Conservation (phyloP, 805 yeast genomes). For the Cyberlindnera bimundalis region DNA sequence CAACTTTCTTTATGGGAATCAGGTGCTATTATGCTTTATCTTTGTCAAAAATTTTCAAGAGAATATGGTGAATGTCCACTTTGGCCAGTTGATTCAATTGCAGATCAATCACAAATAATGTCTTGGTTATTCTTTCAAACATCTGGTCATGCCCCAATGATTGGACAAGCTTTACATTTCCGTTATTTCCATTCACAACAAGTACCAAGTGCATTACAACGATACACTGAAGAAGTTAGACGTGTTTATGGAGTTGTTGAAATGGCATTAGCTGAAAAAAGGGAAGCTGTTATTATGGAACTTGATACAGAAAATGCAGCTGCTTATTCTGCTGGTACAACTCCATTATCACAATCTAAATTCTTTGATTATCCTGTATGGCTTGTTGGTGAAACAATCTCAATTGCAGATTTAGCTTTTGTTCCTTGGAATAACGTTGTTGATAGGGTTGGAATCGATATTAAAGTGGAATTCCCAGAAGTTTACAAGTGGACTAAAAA, state of each 20-base stretch:
- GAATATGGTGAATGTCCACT: slow-evolving; percentile 70
- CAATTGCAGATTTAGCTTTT: slow-evolving; percentile 88
- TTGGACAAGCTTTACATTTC: slow-evolving; percentile 94
- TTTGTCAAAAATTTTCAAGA: slow-evolving; percentile 63
- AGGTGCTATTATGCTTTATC: slow-evolving; percentile 83
- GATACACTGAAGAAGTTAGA: slow-evolving; percentile 89
- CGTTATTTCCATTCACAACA: slow-evolving; percentile 83
- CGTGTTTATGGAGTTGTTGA: slow-evolving; percentile 92
- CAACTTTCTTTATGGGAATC: slow-evolving; percentile 91
- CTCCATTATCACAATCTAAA: slow-evolving; percentile 79
- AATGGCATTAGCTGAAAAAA: slow-evolving; percentile 89
- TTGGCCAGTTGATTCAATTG: slow-evolving; percentile 67
- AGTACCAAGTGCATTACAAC: slow-evolving; percentile 84
- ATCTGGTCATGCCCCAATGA: slow-evolving; percentile 98
- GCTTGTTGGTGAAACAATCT: slow-evolving; percentile 81
- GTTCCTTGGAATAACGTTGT: slow-evolving; percentile 98
- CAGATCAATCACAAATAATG: slow-evolving; percentile 79
- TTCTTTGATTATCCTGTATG: slow-evolving; percentile 93
- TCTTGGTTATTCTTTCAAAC: slow-evolving; percentile 95
- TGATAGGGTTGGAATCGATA: slow-evolving; percentile 84
- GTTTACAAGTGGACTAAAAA: slow-evolving; percentile 94
- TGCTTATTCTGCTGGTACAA: slow-evolving; percentile 81
- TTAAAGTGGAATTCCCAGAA: slow-evolving; percentile 87
- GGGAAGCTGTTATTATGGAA: slow-evolving; percentile 88
- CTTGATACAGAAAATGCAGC: slow-evolving; percentile 85